A percentile compares a stretch with the other conserved stretches of the same genome.
Evolutionary conservation across 2,329 filamentous ascomycete species (phyloP).

Genomic region (Colletotrichum viniferum): DNA sequence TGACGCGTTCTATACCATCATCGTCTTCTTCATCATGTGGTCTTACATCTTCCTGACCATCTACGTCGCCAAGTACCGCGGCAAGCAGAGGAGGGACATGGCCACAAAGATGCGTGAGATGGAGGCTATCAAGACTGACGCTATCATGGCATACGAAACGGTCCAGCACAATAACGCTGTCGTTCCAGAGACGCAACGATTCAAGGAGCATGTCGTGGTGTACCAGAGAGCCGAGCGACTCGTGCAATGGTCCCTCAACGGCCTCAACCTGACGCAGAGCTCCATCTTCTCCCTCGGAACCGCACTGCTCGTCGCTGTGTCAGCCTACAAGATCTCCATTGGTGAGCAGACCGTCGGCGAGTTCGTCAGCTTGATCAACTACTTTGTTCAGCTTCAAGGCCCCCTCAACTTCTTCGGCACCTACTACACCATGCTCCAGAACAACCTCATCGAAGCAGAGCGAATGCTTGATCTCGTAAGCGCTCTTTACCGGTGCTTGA

Average conservation of each 20-base stretch:
- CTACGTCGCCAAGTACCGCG: constrained; percentile 52
- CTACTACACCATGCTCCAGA: constrained; percentile 50
- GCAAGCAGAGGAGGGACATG: constrained; percentile 48
- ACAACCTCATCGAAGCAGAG: constrained; percentile 50
- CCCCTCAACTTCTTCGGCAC: constrained; percentile 66
- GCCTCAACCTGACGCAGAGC: constrained; percentile 66
- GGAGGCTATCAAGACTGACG: constrained; percentile 45
- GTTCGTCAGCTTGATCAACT: constrained; percentile 61
- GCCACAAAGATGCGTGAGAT: constrained; percentile 47
- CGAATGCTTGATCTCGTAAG: constrained; percentile 47
- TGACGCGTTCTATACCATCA: constrained; percentile 52
- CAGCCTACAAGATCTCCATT: constrained; percentile 65
- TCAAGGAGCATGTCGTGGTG: constrained; percentile 57
- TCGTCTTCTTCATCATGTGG: constrained; percentile 53
- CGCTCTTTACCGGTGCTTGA: rapidly evolving
- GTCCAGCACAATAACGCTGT: constrained; percentile 71
- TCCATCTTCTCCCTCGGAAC: constrained; percentile 67
- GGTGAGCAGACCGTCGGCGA: constrained; percentile 57
- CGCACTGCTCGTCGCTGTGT: constrained; percentile 64
- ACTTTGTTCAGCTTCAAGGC: constrained; percentile 65
- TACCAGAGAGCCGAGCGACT: constrained; percentile 63
- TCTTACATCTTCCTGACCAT: constrained; percentile 55
- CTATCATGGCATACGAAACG: constrained; percentile 56
- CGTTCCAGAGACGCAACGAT: constrained; percentile 60
- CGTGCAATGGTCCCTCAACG: constrained; percentile 59